Evolutionary conservation across 768 basidiomycete genomes (phyloP), one percentile per base, ranked within the genome.

Genomic region (Neoboletus brunneissimus): DNA sequence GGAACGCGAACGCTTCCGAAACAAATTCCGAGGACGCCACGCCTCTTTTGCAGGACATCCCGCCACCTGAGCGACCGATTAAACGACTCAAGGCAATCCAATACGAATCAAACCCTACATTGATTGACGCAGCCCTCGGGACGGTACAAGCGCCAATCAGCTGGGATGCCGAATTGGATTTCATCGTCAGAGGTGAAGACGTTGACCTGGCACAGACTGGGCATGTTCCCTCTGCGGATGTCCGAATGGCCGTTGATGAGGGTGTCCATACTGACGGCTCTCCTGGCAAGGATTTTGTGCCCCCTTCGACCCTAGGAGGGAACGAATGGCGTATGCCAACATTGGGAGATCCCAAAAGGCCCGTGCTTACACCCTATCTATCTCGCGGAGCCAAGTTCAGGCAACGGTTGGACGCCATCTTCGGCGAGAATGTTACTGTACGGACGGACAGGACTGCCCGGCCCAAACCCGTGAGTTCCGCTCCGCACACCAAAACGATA

Each of bases 81-180:
- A 71, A 63, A 50, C 64, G 58, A 18, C 31, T 59, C 48, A 71
- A 58, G 27, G n/a, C 53, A 1, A 54, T 70, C 42, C 44, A 29
- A 18, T 70, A 70, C 22, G 65, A 71, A 20, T 27, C 58, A 2
- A 62, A 65, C 20, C 2, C 56, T 7, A 54, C 25, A 5, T 31
- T 51, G 6, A 48, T 70, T 25, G 70, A 70, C 18, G 56, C 56
- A 3, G 63, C 67, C 1, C 65, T 70, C 7, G 70, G 57, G 44
- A 70, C 69, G 0, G 51, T 51, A 5, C 11, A 57, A 5, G 70
- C 69, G 4, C 56, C 65, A 4, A 44, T 70, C 37, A 22, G 43
- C 51, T 67, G 65, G 66, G 54, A 55, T 15, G 54, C 42, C 4
- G 59, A 59, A 46, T 4, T 51, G n/a, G 48, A 67, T 32, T 35